These are phyloP conservation scores for Chara braunii DNA, from an alignment of 139 green algal genomes.

Conservation along the genomic window DNA sequence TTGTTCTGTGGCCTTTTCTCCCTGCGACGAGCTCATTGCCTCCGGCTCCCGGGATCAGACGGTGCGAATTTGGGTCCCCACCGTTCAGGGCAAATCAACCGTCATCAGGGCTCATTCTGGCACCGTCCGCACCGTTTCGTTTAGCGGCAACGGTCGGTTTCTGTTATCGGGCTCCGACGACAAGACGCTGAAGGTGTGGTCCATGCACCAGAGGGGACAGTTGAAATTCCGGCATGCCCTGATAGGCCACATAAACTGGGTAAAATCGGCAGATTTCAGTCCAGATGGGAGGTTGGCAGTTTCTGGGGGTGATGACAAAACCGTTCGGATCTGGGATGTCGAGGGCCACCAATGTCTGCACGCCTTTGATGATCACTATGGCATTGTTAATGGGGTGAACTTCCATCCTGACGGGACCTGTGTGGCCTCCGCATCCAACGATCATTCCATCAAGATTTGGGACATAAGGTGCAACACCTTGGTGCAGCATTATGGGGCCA, in stretches of 20 bases:
- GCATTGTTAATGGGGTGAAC: constrained; percentile 50
- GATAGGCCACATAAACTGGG: constrained; percentile 79
- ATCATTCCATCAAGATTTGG: constrained; percentile 66
- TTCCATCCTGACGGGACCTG: constrained; percentile 83
- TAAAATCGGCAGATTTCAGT: constrained; percentile 60
- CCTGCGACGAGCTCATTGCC: no score
- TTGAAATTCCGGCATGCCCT: constrained; percentile 74
- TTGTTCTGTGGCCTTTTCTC: no score
- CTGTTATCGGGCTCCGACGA: no score
- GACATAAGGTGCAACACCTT: constrained; percentile 61
- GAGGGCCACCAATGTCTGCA: constrained; percentile 50
- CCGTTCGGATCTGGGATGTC: constrained; percentile 73
- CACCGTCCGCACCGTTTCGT: no score
- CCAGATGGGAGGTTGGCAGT: constrained; percentile 66
- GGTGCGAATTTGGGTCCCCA: no score
- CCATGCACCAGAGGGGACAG: constrained; percentile 51
- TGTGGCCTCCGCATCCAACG: constrained; percentile 55
- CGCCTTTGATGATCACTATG: constrained; percentile 54
- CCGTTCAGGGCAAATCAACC: no score
- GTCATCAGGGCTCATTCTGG: no score
- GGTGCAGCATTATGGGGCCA: constrained; percentile 71
- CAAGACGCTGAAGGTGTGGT: no score
- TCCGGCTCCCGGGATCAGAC: no score
- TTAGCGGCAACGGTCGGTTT: no score
- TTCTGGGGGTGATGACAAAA: constrained; percentile 74